Evolutionary conservation across 169 alveolate species (phyloP).

Genomic region (Cryptosporidium felis): DNA sequence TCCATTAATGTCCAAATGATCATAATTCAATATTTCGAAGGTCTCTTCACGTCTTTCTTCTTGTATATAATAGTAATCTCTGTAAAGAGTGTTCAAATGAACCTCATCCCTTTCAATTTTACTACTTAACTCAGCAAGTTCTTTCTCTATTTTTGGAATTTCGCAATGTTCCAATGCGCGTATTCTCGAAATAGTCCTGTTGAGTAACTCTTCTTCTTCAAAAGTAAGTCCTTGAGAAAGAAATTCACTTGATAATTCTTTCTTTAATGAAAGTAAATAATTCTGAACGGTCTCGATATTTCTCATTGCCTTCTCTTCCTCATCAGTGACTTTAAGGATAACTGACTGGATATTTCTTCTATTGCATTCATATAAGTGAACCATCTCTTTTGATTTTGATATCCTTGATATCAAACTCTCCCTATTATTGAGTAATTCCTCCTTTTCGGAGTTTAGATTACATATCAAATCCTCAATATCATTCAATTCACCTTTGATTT

Average conservation of each 20-base stretch:
- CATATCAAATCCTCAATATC: conserved; percentile 9
- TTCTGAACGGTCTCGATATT: conserved; percentile 18
- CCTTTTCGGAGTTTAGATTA: neutral
- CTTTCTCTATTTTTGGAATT: conserved; percentile 39
- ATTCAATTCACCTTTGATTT: neutral
- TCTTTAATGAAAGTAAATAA: conserved; percentile 17
- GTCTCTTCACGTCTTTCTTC: conserved; percentile 29
- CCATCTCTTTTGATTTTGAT: conserved; percentile 52
- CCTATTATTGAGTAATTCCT: neutral
- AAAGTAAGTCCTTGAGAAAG: conserved; percentile 38
- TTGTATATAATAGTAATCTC: conserved; percentile 19
- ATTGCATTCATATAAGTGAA: conserved; percentile 42
- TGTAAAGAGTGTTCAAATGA: conserved; percentile 14
- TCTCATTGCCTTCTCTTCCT: conserved; percentile 25
- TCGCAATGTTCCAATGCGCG: conserved; percentile 2
- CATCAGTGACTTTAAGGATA: conserved; percentile 31
- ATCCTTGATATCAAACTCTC: conserved; percentile 13
- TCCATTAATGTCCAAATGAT: neutral
- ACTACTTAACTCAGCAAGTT: neutral
- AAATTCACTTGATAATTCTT: neutral
- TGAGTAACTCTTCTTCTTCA: conserved; percentile 7
- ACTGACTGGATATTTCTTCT: conserved; percentile 26
- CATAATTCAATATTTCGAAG: neutral
- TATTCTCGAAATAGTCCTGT: neutral
- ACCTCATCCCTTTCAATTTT: conserved; percentile 19